Base-by-base conservation (phyloP, 257 asterid species). In the Phtheirospermum japonicum region DNA sequence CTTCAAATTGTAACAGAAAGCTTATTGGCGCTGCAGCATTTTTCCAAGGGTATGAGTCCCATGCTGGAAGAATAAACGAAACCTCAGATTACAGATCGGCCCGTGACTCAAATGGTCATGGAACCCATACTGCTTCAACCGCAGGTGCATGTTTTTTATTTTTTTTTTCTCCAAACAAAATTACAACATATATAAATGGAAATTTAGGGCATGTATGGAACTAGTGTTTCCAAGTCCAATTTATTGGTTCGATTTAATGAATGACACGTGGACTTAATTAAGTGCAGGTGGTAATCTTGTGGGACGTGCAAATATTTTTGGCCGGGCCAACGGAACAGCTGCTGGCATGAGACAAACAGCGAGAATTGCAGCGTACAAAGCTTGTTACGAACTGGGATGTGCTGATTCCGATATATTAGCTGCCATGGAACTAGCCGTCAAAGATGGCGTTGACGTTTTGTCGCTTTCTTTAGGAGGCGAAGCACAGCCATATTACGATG, bases 61-160 rank as follows among this genome's bases (percentile, higher is more conserved):
- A 5, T 0, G 2, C 18, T 43, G 16, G 8, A 43, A 43, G 18
- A 45, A n/a, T 43, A 43, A 19, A 49, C 3, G 30, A 17, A 7
- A 16, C 11, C 0, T 5, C 30, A 19, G 30, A 19, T 16, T 16
- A 16, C 30, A 49, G 28, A 16, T 88, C 95, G 0, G 54, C 86
- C 0, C 91, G 95, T 0, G 95, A 87, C 58, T 72, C 83, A 0
- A 83, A 82, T 0, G 95, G 94, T 8, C 95, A 87, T 43, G 95
- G 94, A 2, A 87, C 94, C 0, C 96, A 88, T 46, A 85, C 95
- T 5, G 81, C 95, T 0, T 74, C 92, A 49, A 88, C 95, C 0
- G 95, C 92, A 0, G 86, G 81, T 0, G 7, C 2, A 37, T 23
- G 3, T 37, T 9, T 2, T n/a, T n/a, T n/a, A n/a, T n/a, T n/a